These are phyloP conservation scores for Deuterostichococcus epilithicus DNA, from an alignment of 139 green algal genomes.

Conservation along the genomic window DNA sequence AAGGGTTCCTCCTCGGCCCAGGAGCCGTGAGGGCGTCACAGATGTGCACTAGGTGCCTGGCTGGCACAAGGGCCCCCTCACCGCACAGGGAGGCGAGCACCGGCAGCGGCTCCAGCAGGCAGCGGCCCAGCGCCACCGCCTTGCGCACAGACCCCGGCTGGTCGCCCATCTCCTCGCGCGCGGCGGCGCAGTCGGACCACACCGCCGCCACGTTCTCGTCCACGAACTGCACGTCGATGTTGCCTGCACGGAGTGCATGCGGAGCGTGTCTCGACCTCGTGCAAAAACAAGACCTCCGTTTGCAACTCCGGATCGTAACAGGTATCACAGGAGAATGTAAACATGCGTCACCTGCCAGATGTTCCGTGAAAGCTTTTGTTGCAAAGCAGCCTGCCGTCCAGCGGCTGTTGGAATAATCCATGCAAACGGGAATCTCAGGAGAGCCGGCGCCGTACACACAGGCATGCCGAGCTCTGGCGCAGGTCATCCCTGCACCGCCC, in stretches of 20 bases:
- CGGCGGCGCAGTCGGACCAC: slow-evolving; percentile 69
- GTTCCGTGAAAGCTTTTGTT: too few species aligned
- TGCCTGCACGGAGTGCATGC: slow-evolving; percentile 32
- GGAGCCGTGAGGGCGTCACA: too few species aligned
- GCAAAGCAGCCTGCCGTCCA: too few species aligned
- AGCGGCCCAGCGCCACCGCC: slow-evolving; percentile 75
- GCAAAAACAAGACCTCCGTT: not conserved
- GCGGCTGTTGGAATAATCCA: too few species aligned
- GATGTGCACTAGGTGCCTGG: too few species aligned
- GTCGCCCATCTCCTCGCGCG: slow-evolving; percentile 58
- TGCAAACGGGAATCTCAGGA: too few species aligned
- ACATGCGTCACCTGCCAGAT: too few species aligned
- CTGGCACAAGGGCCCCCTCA: not conserved
- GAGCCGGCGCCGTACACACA: too few species aligned
- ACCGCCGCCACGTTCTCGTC: slow-evolving; percentile 71
- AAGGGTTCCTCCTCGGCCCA: too few species aligned
- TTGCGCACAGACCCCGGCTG: slow-evolving; percentile 62
- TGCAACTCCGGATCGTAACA: too few species aligned
- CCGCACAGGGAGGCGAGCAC: slow-evolving; percentile 69
- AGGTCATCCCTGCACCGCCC: not conserved
- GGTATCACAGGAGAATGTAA: too few species aligned
- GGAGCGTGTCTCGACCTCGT: not conserved
- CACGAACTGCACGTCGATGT: slow-evolving; percentile 51
- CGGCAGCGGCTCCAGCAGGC: slow-evolving; percentile 78
- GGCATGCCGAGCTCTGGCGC: not conserved